Evolutionary conservation across 2,329 filamentous ascomycete genomes (phyloP), one percentile per base, ranked within the genome.

Genomic region (Fusarium sp.): DNA sequence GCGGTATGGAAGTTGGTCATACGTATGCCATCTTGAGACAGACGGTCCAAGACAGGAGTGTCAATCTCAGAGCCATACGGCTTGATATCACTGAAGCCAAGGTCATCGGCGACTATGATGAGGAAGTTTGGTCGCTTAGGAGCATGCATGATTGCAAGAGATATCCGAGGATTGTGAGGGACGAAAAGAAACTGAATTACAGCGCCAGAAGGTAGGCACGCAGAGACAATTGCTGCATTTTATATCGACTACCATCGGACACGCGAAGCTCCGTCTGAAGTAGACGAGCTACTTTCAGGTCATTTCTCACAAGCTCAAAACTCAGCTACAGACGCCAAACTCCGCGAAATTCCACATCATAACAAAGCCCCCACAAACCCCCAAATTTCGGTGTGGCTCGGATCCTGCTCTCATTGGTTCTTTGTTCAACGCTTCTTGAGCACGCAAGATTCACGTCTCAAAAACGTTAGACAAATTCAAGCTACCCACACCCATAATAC

Each of bases 1-100:
- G 88, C 88, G 1, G 88, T 87, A 75, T 91, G 88, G 79, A 90
- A 90, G 69, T 89, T 87, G 0, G 88, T 90, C 72, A 90, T 87
- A 2, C 88, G 85, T 18, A 90, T 76, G 20, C 88, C 85, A 52
- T 84, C 79, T 57, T 82, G 77, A 2, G 86, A 84, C 1, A 88
- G 78, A 20, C 84, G 84, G 80, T 90, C 87, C 25, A 90, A 82
- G 73, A 87, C 87, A 5, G 88, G 89, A 0, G 88, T 90, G 23
- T 83, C 82, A 71, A 90, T 90, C 79, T 90, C 88, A 71, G 86
- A 85, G 48, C 89, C 88, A 75, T 88, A 90, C 13, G 66, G 69
- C 14, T 66, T 56, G 14, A 66, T 67, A 50, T 78, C 77, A 27
- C 69, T 74, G 41, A 75, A 78, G 23, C 77, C 76, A 23, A 79